A percentile compares a stretch with the other conserved stretches of the same genome.
These are phyloP conservation scores for Fusarium illudens DNA, from an alignment of 2,329 filamentous ascomycete genomes.

Conservation along the genomic window DNA sequence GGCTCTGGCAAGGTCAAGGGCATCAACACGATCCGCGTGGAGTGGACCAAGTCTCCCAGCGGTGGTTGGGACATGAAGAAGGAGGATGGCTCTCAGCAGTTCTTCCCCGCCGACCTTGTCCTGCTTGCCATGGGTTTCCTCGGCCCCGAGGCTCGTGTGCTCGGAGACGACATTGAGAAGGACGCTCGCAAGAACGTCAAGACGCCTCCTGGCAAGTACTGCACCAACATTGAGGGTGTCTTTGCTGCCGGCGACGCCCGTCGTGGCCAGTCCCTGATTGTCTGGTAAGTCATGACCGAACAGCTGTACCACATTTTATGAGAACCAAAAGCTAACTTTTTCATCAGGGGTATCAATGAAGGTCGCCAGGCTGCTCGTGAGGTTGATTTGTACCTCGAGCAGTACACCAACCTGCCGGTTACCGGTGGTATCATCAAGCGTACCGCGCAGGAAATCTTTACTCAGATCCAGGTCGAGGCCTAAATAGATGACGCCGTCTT, in stretches of 20 bases:
- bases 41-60: slow-evolving; percentile 90
- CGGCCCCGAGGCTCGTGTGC: slow-evolving; percentile 86
- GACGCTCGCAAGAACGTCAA: slow-evolving; percentile 96
- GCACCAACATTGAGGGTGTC: slow-evolving; percentile 85
- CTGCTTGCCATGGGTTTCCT: slow-evolving; percentile 97
- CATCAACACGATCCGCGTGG: slow-evolving; percentile 94
- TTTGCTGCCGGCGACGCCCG: slow-evolving; percentile 96
- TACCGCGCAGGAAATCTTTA: slow-evolving; percentile 75
- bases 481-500: slow-evolving; percentile 7
- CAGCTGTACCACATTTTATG: too few species aligned
- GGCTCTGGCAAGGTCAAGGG: slow-evolving; percentile 89
- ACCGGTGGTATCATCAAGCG: slow-evolving; percentile 93
- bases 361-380: slow-evolving; percentile 92
- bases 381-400: slow-evolving; percentile 86
- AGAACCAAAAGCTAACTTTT: slow-evolving; percentile 4
- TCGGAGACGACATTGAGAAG: slow-evolving; percentile 89
- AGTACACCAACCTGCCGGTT: slow-evolving; percentile 81
- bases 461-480: slow-evolving; percentile 35
- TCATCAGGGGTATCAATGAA: slow-evolving; percentile 88
- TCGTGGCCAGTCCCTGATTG: slow-evolving; percentile 92
- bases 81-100: slow-evolving; percentile 89
- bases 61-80: slow-evolving; percentile 99
- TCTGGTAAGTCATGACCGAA: slow-evolving; percentile 72
- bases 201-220: slow-evolving; percentile 86
- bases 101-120: slow-evolving; percentile 95